Evolutionary conservation across 176 grass and related monocot species (phyloP).

Genomic region (Phragmites australis): DNA sequence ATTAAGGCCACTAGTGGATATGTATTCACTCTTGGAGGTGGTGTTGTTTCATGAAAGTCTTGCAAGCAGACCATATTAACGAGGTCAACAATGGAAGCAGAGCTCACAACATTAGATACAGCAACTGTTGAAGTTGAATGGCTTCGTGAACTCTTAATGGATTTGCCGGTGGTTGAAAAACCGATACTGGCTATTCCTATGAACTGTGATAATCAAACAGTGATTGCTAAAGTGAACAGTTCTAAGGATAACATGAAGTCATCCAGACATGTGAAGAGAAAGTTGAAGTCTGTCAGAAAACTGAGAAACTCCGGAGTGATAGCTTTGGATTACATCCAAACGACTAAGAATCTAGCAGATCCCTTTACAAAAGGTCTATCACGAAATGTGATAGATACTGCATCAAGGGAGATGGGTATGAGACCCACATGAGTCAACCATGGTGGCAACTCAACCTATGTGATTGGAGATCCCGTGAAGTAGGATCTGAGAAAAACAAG

Average conservation of each 20-base stretch:
- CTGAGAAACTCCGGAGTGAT: neutral
- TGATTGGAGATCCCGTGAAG: too few relatives aligned
- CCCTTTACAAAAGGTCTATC: neutral
- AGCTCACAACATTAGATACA: too few relatives aligned
- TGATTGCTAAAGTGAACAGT: neutral
- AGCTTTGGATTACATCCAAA: neutral
- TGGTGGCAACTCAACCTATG: neutral
- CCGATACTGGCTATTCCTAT: neutral
- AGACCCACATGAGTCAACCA: neutral
- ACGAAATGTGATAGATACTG: neutral
- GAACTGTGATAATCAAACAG: neutral
- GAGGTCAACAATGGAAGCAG: too few relatives aligned
- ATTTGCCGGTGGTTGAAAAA: too few relatives aligned
- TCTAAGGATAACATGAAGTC: neutral
- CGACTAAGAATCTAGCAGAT: neutral
- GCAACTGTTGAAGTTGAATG: too few relatives aligned
- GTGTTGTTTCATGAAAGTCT: too few relatives aligned
- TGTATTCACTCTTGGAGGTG: too few relatives aligned
- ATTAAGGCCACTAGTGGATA: too few relatives aligned
- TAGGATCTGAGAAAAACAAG: too few relatives aligned
- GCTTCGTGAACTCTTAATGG: too few relatives aligned
- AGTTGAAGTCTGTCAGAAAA: neutral
- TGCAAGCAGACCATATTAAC: too few relatives aligned
- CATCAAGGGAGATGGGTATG: neutral
- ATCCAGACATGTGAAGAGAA: neutral